phyloP scores from a whole-genome alignment of 2,329 filamentous ascomycete genomes.

The Exophiala sp. region DNA sequence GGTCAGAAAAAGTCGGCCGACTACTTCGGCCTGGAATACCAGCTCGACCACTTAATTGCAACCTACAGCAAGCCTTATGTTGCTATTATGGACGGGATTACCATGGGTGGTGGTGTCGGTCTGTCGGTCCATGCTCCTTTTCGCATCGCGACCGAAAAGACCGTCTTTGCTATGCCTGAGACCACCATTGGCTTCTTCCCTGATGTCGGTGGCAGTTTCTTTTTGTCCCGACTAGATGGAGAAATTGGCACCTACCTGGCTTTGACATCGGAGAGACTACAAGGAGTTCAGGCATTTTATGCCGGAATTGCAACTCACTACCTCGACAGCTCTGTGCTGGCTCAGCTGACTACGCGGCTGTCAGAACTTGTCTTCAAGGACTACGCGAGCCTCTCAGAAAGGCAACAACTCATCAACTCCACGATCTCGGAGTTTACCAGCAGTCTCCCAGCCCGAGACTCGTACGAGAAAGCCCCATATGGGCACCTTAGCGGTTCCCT shows the following conservation, averaged over 20 bases:
- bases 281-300: conserved; percentile 82
- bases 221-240: conserved; percentile 85
- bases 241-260: conserved; percentile 87
- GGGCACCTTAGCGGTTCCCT: conserved; percentile 62
- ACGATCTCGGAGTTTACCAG: conserved; percentile 92
- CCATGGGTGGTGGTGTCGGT: conserved; percentile 96
- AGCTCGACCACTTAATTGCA: conserved; percentile 90
- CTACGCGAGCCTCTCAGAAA: conserved; percentile 59
- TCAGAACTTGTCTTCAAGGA: conserved; percentile 88
- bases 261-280: conserved; percentile 79
- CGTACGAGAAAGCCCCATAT: conserved; percentile 50
- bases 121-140: conserved; percentile 93
- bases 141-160: conserved; percentile 92
- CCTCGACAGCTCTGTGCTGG: conserved; percentile 82
- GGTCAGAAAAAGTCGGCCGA: conserved; percentile 73
- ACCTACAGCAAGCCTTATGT: conserved; percentile 92
- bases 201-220: conserved; percentile 94
- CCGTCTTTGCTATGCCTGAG: conserved; percentile 96
- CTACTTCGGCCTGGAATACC: conserved; percentile 94
- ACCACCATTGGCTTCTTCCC: conserved; percentile 98
- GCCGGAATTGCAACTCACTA: conserved; percentile 94
- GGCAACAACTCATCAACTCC: conserved; percentile 70
- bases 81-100: conserved; percentile 95
- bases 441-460: conserved; percentile 62
- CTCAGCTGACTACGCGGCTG: conserved; percentile 76